These are phyloP conservation scores for Penicillium canariense DNA, from an alignment of 495 filamentous ascomycete species.

Conservation along the genomic window DNA sequence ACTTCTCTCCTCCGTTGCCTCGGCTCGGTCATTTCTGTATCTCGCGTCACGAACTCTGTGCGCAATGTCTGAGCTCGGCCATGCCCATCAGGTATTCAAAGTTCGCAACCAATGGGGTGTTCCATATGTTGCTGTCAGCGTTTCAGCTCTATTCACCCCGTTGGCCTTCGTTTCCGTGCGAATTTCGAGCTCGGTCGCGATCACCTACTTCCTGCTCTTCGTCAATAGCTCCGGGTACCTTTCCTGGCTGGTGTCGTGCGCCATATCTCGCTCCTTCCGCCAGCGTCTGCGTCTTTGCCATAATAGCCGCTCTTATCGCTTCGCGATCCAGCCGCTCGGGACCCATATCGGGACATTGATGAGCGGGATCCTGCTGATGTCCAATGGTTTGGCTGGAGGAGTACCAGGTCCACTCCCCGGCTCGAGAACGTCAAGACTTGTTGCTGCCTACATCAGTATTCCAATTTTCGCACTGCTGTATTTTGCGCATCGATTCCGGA, in stretches of 20 bases:
- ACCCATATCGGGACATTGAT: constrained; percentile 47
- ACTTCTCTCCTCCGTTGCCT: constrained; percentile 68
- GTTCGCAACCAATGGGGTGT: constrained; percentile 44
- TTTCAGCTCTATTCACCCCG: constrained; percentile 38
- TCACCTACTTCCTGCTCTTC: constrained; percentile 56
- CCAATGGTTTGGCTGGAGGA: constrained; percentile 55
- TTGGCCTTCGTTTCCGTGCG: constrained; percentile 37
- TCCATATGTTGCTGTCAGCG: constrained; percentile 43
- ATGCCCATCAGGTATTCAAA: constrained; percentile 44
- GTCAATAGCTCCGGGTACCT: constrained; percentile 61
- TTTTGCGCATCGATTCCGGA: constrained; percentile 14
- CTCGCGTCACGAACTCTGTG: constrained; percentile 52
- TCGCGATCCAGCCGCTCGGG: constrained; percentile 51
- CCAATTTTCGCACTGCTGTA: constrained; percentile 52
- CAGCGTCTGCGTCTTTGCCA: constrained; percentile 42
- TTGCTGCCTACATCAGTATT: constrained; percentile 61
- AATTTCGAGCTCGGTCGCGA: constrained; percentile 29
- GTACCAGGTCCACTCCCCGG: constrained; percentile 41
- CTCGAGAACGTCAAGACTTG: constrained; percentile 41
- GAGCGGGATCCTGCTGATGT: constrained; percentile 48
- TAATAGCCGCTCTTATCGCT: constrained; percentile 40
- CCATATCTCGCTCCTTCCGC: constrained; percentile 57
- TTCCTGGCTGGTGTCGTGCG: constrained; percentile 56
- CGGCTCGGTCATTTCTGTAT: constrained; percentile 61
- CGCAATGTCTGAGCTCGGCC: constrained; percentile 46